Percentiles rank a stretch among this genome's conserved stretches.
Evolutionary conservation across 2,329 filamentous ascomycete species (phyloP).

Genomic region (Cytospora chrysosperma): DNA sequence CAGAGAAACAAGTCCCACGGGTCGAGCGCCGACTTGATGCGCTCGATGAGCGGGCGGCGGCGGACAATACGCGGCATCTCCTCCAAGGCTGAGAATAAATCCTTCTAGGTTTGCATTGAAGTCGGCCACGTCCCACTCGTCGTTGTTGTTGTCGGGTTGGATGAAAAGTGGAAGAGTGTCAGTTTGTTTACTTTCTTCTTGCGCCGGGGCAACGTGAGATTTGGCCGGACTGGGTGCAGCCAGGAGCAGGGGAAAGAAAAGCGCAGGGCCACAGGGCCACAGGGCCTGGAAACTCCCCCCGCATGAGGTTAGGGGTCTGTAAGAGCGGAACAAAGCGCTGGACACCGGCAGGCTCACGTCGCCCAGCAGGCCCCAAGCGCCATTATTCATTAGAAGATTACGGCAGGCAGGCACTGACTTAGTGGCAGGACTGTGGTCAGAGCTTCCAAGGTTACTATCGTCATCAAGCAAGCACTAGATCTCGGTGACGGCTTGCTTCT

Average conservation of each 20-base stretch:
- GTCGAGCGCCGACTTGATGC: constrained; percentile 77
- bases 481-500: neutral
- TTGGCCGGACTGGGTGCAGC: neutral
- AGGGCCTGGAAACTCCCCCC: neutral
- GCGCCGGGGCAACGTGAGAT: neutral
- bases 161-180: neutral
- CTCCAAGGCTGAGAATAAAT: neutral
- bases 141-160: neutral
- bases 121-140: constrained; percentile 2
- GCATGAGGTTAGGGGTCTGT: neutral
- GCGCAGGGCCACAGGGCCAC: neutral
- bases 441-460: constrained; percentile 24
- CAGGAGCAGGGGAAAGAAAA: neutral
- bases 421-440: constrained; percentile 22
- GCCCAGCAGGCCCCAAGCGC: neutral
- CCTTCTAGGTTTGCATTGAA: neutral
- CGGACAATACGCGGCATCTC: constrained; percentile 73
- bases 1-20: constrained; percentile 87
- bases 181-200: neutral
- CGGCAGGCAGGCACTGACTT: constrained; percentile 3
- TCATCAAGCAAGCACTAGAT: constrained; percentile 2
- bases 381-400: neutral
- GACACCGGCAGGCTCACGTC: constrained; percentile 1
- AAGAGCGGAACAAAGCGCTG: neutral
- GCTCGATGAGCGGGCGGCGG: constrained; percentile 73